Evolutionary conservation across 2,329 filamentous ascomycete genomes (phyloP).

Genomic region (Sclerotinia minor): DNA sequence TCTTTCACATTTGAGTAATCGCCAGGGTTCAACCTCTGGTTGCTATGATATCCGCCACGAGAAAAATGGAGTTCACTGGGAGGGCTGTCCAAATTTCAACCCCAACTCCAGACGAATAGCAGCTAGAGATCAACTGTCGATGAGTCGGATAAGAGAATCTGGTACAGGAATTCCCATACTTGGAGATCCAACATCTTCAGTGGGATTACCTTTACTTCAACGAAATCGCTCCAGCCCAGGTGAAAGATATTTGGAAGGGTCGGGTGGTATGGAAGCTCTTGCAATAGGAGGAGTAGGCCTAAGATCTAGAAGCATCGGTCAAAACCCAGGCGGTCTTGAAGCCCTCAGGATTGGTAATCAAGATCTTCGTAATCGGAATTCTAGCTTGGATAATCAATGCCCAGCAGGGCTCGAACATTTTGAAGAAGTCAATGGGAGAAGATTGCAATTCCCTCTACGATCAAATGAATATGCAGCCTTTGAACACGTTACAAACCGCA

Average conservation of each 20-base stretch:
- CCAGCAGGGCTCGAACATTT: background rate
- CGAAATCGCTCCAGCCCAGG: background rate
- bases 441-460: background rate
- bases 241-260: slow-evolving; percentile 16
- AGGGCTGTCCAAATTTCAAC: slow-evolving; percentile 19
- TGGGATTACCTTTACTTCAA: background rate
- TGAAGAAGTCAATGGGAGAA: background rate
- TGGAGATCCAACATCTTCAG: background rate
- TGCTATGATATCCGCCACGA: slow-evolving; percentile 20
- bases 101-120: slow-evolving; percentile 3
- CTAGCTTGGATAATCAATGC: background rate
- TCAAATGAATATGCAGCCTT: background rate
- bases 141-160: background rate
- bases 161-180: background rate
- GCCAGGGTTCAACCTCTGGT: slow-evolving; percentile 4
- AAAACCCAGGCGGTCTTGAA: slow-evolving; percentile 6
- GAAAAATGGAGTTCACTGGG: slow-evolving; percentile 22
- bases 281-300: background rate
- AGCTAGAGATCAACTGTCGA: slow-evolving; percentile 11
- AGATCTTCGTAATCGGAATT: background rate
- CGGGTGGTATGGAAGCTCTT: slow-evolving; percentile 7
- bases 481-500: background rate
- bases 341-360: slow-evolving; percentile 11
- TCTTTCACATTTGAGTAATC: slow-evolving; percentile 6
- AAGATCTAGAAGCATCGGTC: background rate